Conservation (phyloP, 78 protist species). For the Cavenderia fasciculata region DNA sequence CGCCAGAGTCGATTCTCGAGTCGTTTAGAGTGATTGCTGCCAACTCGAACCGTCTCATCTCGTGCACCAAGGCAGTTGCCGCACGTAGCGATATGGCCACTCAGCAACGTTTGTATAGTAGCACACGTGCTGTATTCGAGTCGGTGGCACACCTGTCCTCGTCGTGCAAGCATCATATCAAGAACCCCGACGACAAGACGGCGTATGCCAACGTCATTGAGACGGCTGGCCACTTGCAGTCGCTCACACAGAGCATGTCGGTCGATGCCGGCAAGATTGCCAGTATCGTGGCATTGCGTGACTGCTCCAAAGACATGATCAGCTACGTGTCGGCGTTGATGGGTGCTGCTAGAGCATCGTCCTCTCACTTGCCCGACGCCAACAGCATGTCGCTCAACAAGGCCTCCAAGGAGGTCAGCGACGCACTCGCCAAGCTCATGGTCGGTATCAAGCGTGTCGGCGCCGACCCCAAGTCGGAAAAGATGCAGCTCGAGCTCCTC, state of each 20-base stretch:
- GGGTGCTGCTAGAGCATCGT: constrained; percentile 12
- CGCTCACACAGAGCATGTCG: constrained; percentile 70
- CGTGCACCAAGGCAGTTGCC: constrained; percentile 64
- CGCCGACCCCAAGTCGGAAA: constrained; percentile 59
- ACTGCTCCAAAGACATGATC: constrained; percentile 58
- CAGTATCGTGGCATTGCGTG: constrained; percentile 43
- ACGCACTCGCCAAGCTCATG: constrained; percentile 47
- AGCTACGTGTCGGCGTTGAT: constrained; percentile 22
- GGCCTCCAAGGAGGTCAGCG: constrained; percentile 55
- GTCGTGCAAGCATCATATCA: constrained; percentile 14
- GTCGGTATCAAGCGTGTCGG: constrained; percentile 57
- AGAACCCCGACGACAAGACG: constrained; percentile 9
- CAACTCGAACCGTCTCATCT: constrained; percentile 57
- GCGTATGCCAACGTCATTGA: constrained; percentile 5
- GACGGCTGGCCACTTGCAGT: constrained; percentile 62
- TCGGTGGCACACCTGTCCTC: constrained; percentile 36
- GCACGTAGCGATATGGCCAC: constrained; percentile 55
- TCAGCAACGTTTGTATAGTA: constrained; percentile 57
- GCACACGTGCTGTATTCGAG: constrained; percentile 64
- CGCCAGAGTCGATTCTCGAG: constrained; percentile 59
- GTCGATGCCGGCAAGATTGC: constrained; percentile 72
- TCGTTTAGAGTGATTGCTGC: constrained; percentile 45
- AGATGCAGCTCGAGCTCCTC: constrained; percentile 30
- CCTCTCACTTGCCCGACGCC: constrained; percentile 27
- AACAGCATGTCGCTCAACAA: constrained; percentile 23